Evolutionary conservation across 2,329 filamentous ascomycete species (phyloP), one percentile per base, ranked within the genome.

Genomic region (Alternaria novae-zelandiae): DNA sequence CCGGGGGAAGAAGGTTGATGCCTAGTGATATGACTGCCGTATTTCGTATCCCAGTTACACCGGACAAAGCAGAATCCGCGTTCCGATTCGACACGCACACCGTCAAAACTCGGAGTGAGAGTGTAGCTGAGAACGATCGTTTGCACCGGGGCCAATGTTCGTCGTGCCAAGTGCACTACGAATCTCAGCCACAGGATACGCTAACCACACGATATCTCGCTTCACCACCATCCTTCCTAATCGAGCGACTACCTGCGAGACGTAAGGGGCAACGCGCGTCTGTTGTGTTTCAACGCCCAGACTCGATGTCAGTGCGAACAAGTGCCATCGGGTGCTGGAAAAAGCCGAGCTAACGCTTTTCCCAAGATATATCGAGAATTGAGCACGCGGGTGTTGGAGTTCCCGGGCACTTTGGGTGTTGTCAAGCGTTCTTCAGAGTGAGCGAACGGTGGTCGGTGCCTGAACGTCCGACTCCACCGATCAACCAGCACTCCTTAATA

Each of bases 221-320:
- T 61, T 66, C 23, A 30, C 30, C 20, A 54, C 6, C 21, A 15
- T 53, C 54, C 17, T 66, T 68, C 67, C 67, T 44, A 63, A 66
- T 66, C 25, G 65, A 63, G 65, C 61, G 65, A 68, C 20, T 43
- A 57, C 44, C n/a, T 68, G 67, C 67, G 67, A 70, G 51, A 44
- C 56, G 13, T 11, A 53, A 12, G 32, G 53, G 41, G 13, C 49
- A 53, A 53, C 28, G 49, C 49, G 49, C 49, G 20, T 53, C 49
- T 25, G 9, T 25, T 30, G 17, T 23, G 49, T 17, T 17, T 53
- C 49, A 17, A 25, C 30, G 6, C n/a, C 49, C 10, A 17, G 30
- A n/a, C 12, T 8, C 30, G 6, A 36, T 6, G 9, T 17, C 13
- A 23, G 28, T 36, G 49, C 49, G 28, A 25, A 53, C n/a, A n/a